These are phyloP conservation scores for Fonsecaea monophora DNA, from an alignment of 2,329 filamentous ascomycete genomes.

Conservation along the genomic window DNA sequence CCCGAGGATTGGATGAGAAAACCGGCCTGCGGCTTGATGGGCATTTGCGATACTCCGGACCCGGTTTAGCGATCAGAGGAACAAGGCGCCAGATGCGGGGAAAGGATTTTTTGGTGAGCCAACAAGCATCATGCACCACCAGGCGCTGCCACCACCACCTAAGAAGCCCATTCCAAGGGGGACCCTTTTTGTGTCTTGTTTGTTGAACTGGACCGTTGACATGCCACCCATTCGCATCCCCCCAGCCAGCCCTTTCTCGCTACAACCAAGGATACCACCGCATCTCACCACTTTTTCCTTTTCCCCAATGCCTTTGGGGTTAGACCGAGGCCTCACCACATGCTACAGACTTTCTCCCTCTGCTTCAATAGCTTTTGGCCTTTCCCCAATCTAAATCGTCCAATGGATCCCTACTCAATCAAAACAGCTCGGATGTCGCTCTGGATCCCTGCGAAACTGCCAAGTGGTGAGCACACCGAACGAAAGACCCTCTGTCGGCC, in stretches of 20 bases:
- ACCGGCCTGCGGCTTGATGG: conserved; percentile 4
- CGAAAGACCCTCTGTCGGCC: neutral
- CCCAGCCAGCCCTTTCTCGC: neutral
- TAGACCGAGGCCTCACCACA: conserved; percentile 6
- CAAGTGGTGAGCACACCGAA: conserved; percentile 1
- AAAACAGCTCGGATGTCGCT: conserved; percentile 11
- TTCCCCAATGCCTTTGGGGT: neutral
- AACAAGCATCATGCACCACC: conserved; percentile 8
- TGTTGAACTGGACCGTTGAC: neutral
- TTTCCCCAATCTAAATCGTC: neutral
- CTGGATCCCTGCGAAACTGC: neutral
- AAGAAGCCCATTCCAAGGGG: neutral
- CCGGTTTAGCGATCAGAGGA: conserved; percentile 6
- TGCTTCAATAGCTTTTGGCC: neutral
- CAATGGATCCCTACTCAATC: neutral
- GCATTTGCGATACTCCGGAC: conserved; percentile 12
- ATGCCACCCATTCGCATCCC: neutral
- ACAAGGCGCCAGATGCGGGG: conserved; percentile 22
- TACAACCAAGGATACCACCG: neutral
- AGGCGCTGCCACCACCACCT: neutral
- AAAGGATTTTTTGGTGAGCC: conserved; percentile 2
- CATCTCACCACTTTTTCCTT: neutral
- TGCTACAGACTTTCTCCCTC: neutral
- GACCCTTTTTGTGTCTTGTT: neutral
- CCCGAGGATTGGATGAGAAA: conserved; percentile 15